These are phyloP conservation scores for Luffa acutangula DNA, from an alignment of 306 rosid genomes.

Conservation along the genomic window DNA sequence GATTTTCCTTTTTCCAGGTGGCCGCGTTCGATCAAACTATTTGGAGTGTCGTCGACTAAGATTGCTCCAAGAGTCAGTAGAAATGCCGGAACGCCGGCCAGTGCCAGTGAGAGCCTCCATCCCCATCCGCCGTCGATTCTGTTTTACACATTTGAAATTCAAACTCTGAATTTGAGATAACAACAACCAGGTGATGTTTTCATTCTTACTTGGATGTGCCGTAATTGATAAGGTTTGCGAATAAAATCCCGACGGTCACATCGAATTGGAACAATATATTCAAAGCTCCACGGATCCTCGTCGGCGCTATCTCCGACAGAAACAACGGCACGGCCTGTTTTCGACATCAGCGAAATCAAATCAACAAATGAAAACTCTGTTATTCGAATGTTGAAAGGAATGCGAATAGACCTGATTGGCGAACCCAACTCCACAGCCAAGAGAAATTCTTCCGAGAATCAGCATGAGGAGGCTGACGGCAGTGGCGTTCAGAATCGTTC, in stretches of 20 bases:
- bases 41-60: conserved; percentile 36
- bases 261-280: conserved; percentile 78
- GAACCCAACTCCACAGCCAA: conserved; percentile 83
- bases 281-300: conserved; percentile 89
- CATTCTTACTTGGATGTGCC: conserved; percentile 51
- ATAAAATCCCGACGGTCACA: conserved; percentile 70
- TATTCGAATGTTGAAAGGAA: no score
- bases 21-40: conserved; percentile 51
- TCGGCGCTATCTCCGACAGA: conserved; percentile 85
- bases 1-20: conserved; percentile 28
- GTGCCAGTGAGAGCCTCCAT: conserved; percentile 54
- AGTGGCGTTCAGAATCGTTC: conserved; percentile 38
- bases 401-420: conserved; percentile 58
- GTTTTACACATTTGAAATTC: not conserved
- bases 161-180: no score
- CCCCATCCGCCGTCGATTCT: conserved; percentile 50
- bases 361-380: no score
- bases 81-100: conserved; percentile 40
- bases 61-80: conserved; percentile 30
- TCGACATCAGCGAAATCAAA: not conserved
- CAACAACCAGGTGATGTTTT: not conserved
- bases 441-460: conserved; percentile 46
- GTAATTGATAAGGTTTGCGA: conserved; percentile 68
- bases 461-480: conserved; percentile 32
- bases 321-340: conserved; percentile 84